Evolutionary conservation across 2,329 filamentous ascomycete species (phyloP).

Genomic region (Aspergillus fructus): DNA sequence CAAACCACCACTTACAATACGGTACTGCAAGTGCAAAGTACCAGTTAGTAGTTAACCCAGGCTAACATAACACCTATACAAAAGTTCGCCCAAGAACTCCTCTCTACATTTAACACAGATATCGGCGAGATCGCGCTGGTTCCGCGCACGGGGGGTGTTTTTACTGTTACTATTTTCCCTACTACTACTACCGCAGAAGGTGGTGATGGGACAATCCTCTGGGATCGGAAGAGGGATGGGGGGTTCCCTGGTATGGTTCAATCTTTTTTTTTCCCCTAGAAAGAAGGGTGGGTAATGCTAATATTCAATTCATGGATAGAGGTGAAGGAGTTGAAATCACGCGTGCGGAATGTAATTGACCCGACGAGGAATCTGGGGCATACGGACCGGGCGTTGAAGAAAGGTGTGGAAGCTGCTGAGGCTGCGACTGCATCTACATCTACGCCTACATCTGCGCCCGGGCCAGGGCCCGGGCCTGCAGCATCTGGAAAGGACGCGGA

Average conservation of each 20-base stretch:
- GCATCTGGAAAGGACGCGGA: not conserved
- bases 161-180: slow-evolving; percentile 66
- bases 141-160: slow-evolving; percentile 80
- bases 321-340: slow-evolving; percentile 84
- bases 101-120: slow-evolving; percentile 82
- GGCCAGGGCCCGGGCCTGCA: not conserved
- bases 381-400: slow-evolving; percentile 59
- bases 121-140: slow-evolving; percentile 87
- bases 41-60: no score
- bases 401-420: not conserved
- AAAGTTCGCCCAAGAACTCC: slow-evolving; percentile 89
- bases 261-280: not conserved
- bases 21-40: no score
- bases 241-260: slow-evolving; percentile 71
- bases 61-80: not conserved
- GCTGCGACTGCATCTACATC: not conserved
- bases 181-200: slow-evolving; percentile 1
- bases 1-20: no score
- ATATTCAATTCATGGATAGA: slow-evolving; percentile 46
- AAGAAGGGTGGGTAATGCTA: no score
- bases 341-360: slow-evolving; percentile 78
- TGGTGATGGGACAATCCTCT: slow-evolving; percentile 57
- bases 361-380: slow-evolving; percentile 78
- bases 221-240: slow-evolving; percentile 83
- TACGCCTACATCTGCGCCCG: not conserved